Evolutionary conservation across 805 yeast genomes (phyloP).

Genomic region (Yamadazyma laniorum): DNA sequence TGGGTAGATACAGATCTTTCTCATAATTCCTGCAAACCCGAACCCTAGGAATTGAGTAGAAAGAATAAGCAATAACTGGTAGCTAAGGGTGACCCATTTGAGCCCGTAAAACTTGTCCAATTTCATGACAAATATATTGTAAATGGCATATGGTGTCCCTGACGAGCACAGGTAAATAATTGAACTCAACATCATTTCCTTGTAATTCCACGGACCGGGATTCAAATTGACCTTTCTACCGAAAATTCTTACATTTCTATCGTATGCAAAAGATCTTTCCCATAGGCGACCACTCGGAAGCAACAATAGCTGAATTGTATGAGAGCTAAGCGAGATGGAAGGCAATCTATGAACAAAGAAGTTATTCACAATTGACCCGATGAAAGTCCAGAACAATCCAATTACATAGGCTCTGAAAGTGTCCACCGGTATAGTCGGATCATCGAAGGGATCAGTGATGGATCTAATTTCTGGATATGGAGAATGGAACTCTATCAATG

Average conservation of each 20-base stretch:
- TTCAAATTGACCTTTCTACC: conserved; percentile 30
- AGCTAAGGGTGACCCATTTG: conserved; percentile 48
- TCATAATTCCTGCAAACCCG: conserved; percentile 64
- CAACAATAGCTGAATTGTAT: conserved; percentile 40
- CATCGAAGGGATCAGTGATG: conserved; percentile 40
- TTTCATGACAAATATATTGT: conserved; percentile 44
- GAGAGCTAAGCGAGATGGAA: conserved; percentile 30
- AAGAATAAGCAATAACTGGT: conserved; percentile 50
- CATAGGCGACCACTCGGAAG: conserved; percentile 41
- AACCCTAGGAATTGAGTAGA: conserved; percentile 64
- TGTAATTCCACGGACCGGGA: conserved; percentile 44
- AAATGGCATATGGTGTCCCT: conserved; percentile 42
- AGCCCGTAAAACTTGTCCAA: conserved; percentile 41
- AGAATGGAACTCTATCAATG: conserved; percentile 36
- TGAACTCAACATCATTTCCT: conserved; percentile 46
- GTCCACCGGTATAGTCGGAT: conserved; percentile 29
- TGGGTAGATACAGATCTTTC: conserved; percentile 50
- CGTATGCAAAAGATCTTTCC: conserved; percentile 30
- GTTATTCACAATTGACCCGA: conserved; percentile 41
- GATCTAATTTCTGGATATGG: conserved; percentile 43
- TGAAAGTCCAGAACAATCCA: conserved; percentile 39
- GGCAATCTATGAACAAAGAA: conserved; percentile 44
- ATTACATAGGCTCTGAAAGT: conserved; percentile 41
- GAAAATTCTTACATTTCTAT: conserved; percentile 21
- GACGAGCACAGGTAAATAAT: conserved; percentile 43